These are phyloP conservation scores for Quercus phellos DNA, from an alignment of 331 rosid genomes.

Conservation along the genomic window DNA sequence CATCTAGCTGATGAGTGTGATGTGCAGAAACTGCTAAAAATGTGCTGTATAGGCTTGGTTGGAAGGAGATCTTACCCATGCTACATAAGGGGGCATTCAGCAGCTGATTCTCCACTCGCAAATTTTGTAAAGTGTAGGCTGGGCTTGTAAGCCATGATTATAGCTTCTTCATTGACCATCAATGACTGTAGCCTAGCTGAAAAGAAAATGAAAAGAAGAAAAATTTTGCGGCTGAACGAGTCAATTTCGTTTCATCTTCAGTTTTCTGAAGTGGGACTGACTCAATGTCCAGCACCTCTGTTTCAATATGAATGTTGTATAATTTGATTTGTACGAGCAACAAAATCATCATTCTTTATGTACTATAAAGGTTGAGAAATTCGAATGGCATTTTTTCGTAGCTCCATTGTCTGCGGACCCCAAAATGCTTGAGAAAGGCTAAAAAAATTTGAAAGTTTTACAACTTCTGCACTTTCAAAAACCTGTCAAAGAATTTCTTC, in stretches of 20 bases:
- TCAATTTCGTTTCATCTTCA: background rate
- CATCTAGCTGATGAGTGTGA: background rate
- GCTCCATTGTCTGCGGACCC: too few species aligned
- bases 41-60: constrained; percentile 10
- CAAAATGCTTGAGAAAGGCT: too few species aligned
- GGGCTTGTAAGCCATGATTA: constrained; percentile 6
- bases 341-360: constrained; percentile 8
- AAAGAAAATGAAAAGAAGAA: background rate
- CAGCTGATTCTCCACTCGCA: background rate
- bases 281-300: background rate
- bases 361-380: too few species aligned
- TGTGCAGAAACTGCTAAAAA: background rate
- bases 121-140: constrained; percentile 27
- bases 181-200: background rate
- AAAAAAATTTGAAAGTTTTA: too few species aligned
- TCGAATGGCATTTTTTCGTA: too few species aligned
- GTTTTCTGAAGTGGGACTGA: background rate
- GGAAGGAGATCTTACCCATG: background rate
- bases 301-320: constrained; percentile 21
- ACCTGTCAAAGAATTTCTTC: too few species aligned
- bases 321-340: constrained; percentile 25
- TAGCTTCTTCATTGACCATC: background rate
- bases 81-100: background rate
- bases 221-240: background rate
- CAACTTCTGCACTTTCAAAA: too few species aligned